Percentiles rank a stretch among this genome's conserved stretches.
Conservation (phyloP, 2,329 filamentous ascomycete species). For the Hypoxylon sp. region DNA sequence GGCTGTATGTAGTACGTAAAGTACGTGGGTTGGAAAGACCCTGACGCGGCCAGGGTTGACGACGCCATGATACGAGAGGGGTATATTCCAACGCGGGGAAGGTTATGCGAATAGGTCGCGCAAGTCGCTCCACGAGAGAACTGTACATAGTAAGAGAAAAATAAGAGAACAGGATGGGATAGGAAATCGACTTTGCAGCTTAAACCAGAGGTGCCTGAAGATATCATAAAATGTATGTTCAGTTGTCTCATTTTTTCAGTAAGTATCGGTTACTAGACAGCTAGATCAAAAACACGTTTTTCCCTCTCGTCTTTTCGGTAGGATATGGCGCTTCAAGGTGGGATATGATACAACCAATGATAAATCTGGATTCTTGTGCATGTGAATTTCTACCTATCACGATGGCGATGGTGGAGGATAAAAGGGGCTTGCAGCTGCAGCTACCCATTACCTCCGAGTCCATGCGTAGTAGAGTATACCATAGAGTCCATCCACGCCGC, state of each 20-base stretch:
- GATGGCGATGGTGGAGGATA: constrained; percentile 16
- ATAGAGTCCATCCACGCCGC: constrained; percentile 14
- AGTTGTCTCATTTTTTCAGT: too few relatives aligned
- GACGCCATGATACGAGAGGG: constrained; percentile 18
- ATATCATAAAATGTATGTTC: too few relatives aligned
- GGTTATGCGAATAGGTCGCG: not conserved
- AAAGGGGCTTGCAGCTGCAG: constrained; percentile 27
- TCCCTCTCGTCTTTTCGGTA: constrained; percentile 28
- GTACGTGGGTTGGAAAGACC: constrained; percentile 24
- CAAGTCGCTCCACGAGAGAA: too few relatives aligned
- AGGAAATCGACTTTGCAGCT: too few relatives aligned
- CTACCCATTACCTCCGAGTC: constrained; percentile 31
- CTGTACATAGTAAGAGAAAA: too few relatives aligned
- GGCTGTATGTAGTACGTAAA: constrained; percentile 18
- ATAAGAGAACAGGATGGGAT: too few relatives aligned
- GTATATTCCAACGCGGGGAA: constrained; percentile 22
- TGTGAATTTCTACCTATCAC: constrained; percentile 36
- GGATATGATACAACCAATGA: constrained; percentile 35
- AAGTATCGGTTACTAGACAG: constrained; percentile 15
- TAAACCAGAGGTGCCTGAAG: too few relatives aligned
- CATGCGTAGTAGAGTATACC: constrained; percentile 14
- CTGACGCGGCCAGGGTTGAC: constrained; percentile 24
- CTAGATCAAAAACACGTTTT: constrained; percentile 5
- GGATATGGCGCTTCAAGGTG: constrained; percentile 40
- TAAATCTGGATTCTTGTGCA: constrained; percentile 25